Evolutionary conservation across 2,329 filamentous ascomycete species (phyloP).

Genomic region (Diaporthe australafricana): DNA sequence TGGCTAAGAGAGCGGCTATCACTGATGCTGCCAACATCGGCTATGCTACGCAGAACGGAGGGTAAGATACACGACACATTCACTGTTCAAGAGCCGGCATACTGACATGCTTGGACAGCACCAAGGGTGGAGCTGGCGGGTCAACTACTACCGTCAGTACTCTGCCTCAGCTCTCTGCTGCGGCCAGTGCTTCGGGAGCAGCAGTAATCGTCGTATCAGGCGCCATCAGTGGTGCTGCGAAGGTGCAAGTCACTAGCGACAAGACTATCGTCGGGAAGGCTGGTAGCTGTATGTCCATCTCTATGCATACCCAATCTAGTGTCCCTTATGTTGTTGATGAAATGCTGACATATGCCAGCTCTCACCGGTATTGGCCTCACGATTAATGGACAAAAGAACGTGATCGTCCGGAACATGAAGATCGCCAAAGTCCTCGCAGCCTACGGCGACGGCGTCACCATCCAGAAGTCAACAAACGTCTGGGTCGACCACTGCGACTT

Average conservation of each 20-base stretch:
- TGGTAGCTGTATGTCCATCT: constrained; percentile 32
- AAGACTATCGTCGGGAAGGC: constrained; percentile 55
- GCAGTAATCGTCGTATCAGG: constrained; percentile 50
- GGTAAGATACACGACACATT: constrained; percentile 37
- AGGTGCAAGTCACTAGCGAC: constrained; percentile 55
- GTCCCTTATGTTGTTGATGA: not conserved
- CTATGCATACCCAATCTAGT: not conserved
- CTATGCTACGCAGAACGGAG: constrained; percentile 60
- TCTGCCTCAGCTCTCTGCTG: constrained; percentile 57
- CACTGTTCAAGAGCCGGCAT: not conserved
- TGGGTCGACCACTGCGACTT: constrained; percentile 68
- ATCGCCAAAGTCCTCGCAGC: constrained; percentile 50
- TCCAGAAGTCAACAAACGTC: constrained; percentile 52
- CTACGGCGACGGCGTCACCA: constrained; percentile 54
- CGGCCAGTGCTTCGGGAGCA: constrained; percentile 50
- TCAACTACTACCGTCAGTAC: constrained; percentile 60
- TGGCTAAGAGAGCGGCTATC: constrained; percentile 39
- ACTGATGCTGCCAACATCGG: constrained; percentile 48
- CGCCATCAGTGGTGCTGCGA: constrained; percentile 50
- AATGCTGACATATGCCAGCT: not conserved
- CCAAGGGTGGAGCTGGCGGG: constrained; percentile 60
- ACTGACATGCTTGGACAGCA: constrained; percentile 39
- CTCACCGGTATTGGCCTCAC: constrained; percentile 52
- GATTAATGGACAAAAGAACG: constrained; percentile 56
- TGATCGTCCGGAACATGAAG: constrained; percentile 60